These are phyloP conservation scores for Claviceps quebecensis DNA, from an alignment of 2,329 filamentous ascomycete species.

Conservation along the genomic window DNA sequence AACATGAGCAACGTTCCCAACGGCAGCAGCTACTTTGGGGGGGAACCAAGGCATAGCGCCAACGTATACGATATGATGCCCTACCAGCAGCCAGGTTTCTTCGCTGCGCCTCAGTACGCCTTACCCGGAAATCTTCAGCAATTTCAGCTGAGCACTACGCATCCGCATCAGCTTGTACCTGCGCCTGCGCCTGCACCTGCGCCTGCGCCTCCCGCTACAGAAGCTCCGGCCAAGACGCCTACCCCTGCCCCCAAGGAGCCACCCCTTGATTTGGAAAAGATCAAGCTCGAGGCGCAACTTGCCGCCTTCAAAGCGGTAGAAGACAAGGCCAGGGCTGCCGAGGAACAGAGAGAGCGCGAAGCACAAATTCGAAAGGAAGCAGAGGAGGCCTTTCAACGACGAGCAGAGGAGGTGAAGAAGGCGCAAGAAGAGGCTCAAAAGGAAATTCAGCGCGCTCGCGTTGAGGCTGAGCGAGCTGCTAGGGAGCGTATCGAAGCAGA, in stretches of 20 bases:
- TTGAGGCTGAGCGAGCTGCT: constrained; percentile 31
- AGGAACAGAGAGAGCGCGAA: constrained; percentile 30
- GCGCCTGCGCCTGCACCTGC: no score
- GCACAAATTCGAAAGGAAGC: constrained; percentile 31
- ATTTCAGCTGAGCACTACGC: constrained; percentile 24
- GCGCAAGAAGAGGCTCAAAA: constrained; percentile 31
- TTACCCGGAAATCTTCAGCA: constrained; percentile 19
- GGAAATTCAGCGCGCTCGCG: constrained; percentile 32
- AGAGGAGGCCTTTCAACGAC: constrained; percentile 27
- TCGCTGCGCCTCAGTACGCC: constrained; percentile 6
- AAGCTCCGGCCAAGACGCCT: constrained; percentile 18
- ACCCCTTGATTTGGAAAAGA: constrained; percentile 39
- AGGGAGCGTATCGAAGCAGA: constrained; percentile 30
- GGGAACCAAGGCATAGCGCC: constrained; percentile 20
- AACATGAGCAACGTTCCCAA: constrained; percentile 24
- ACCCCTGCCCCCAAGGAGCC: constrained; percentile 27
- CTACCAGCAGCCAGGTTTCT: constrained; percentile 23
- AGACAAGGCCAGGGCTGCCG: constrained; percentile 30
- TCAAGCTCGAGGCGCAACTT: constrained; percentile 47
- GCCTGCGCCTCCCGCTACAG: constrained; percentile 17
- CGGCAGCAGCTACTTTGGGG: constrained; percentile 27
- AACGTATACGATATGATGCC: constrained; percentile 37
- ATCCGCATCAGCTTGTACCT: constrained; percentile 17
- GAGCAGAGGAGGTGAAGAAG: constrained; percentile 26
- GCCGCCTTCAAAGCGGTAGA: constrained; percentile 33